These are phyloP conservation scores for Huntiella bhutanensis DNA, from an alignment of 2,329 filamentous ascomycete genomes.

Conservation along the genomic window DNA sequence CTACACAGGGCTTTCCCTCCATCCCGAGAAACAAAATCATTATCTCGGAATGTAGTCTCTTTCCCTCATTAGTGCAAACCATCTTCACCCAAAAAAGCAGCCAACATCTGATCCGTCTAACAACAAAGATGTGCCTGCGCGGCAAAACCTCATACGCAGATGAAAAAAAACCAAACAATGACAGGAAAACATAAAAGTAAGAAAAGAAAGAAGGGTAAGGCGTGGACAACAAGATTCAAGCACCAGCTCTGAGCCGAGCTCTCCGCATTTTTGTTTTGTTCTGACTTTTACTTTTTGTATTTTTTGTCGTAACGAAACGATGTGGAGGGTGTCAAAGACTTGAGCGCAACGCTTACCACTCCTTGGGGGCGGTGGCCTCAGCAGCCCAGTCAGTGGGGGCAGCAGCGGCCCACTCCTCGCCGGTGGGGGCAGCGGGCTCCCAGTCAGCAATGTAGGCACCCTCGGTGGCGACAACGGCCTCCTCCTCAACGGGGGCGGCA, in stretches of 20 bases:
- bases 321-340: not conserved
- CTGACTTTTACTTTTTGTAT: slow-evolving; percentile 12
- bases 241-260: slow-evolving; percentile 6
- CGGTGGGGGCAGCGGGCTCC: slow-evolving; percentile 51
- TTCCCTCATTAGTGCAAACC: slow-evolving; percentile 95
- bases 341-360: slow-evolving; percentile 27
- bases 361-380: slow-evolving; percentile 31
- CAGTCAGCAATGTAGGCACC: slow-evolving; percentile 66
- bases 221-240: slow-evolving; percentile 3
- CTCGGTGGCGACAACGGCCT: slow-evolving; percentile 51
- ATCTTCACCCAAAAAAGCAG: slow-evolving; percentile 24
- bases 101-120: not conserved
- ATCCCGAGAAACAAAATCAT: slow-evolving; percentile 14
- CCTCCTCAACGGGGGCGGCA: slow-evolving; percentile 68
- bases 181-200: slow-evolving; percentile 5
- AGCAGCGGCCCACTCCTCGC: slow-evolving; percentile 46
- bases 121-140: slow-evolving; percentile 5
- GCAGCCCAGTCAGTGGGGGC: slow-evolving; percentile 55
- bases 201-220: slow-evolving; percentile 8
- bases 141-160: slow-evolving; percentile 5
- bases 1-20: slow-evolving; percentile 98
- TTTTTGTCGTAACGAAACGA: slow-evolving; percentile 11
- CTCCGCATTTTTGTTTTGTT: slow-evolving; percentile 12
- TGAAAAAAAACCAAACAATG: slow-evolving; percentile 4
- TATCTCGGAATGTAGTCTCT: slow-evolving; percentile 53